Percentiles rank a stretch among this genome's conserved stretches.
These are phyloP conservation scores for Plantago coronopus DNA, from an alignment of 305 asterid genomes.

Conservation along the genomic window DNA sequence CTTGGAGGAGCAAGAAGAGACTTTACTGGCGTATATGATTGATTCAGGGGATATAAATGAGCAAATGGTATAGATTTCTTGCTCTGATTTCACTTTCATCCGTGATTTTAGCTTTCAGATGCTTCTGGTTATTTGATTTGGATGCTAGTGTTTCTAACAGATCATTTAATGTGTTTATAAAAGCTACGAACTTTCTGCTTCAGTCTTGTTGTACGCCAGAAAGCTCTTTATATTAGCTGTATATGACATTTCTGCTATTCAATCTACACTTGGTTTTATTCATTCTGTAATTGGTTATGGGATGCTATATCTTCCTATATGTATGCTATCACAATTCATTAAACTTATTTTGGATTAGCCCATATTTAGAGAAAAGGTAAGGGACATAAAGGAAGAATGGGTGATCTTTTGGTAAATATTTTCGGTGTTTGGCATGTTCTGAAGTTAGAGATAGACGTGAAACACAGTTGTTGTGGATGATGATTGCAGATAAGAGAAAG, in stretches of 20 bases:
- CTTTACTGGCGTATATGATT: slow-evolving; percentile 38
- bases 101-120: slow-evolving; percentile 15
- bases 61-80: slow-evolving; percentile 49
- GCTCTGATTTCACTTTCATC: slow-evolving; percentile 16
- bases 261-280: background rate
- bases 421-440: background rate
- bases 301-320: background rate
- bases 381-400: too few relatives aligned
- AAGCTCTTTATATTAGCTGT: background rate
- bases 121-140: slow-evolving; percentile 6
- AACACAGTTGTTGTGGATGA: background rate
- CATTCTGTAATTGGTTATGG: background rate
- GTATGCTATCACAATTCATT: background rate
- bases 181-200: background rate
- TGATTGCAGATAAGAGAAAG: too few relatives aligned
- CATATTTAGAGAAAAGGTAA: too few relatives aligned
- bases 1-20: slow-evolving; percentile 32
- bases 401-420: too few relatives aligned
- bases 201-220: background rate
- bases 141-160: background rate
- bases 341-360: too few relatives aligned
- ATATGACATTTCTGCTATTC: slow-evolving; percentile 1
- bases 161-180: background rate
- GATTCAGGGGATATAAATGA: slow-evolving; percentile 44
- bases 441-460: background rate